Evolutionary conservation across 257 asterid species (phyloP).

Genomic region (Echium plantagineum): DNA sequence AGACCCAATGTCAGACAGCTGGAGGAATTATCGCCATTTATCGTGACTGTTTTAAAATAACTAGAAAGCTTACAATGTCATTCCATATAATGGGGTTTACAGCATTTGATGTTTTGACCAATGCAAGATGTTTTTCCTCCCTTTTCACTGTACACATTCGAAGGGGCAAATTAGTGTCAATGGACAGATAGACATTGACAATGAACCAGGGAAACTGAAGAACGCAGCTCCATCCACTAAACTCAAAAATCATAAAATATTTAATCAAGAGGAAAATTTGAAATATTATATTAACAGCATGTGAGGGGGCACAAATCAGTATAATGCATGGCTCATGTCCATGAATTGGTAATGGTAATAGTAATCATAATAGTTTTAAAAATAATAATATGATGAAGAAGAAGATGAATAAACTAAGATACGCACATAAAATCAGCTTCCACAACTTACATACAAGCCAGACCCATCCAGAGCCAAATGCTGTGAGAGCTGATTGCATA

Average conservation of each 20-base stretch:
- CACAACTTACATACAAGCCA: constrained; percentile 89
- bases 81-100: constrained; percentile 34
- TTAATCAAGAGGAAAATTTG: neutral
- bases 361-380: no score
- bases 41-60: neutral
- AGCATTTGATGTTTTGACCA: constrained; percentile 31
- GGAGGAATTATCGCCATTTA: neutral
- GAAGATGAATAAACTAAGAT: neutral
- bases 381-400: no score
- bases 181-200: neutral
- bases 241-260: neutral
- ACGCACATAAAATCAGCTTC: neutral
- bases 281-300: neutral
- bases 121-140: constrained; percentile 65
- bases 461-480: constrained; percentile 89
- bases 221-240: neutral
- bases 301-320: neutral
- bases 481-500: constrained; percentile 49
- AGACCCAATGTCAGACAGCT: neutral
- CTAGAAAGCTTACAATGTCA: constrained; percentile 22
- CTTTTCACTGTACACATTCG: constrained; percentile 55
- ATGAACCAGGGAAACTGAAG: constrained; percentile 2
- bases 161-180: constrained; percentile 11
- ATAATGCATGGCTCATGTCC: neutral
- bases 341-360: neutral